Evolutionary conservation across 495 filamentous ascomycete genomes (phyloP), one percentile per base, ranked within the genome.

Genomic region (Aspergillus ellipticus): DNA sequence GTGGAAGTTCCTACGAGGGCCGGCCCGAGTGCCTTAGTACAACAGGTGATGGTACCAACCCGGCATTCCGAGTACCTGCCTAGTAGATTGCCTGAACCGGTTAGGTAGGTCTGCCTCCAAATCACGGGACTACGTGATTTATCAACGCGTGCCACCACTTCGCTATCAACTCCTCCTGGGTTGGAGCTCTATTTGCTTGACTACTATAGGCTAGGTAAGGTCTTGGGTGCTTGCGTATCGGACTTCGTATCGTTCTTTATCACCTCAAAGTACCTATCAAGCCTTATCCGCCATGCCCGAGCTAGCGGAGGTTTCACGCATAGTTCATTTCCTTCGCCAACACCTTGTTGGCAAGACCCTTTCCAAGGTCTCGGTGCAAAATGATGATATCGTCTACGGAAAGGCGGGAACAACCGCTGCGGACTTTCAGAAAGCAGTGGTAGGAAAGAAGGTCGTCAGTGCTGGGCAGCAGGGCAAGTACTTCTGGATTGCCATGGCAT

Each of bases 401-500:
- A 96, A 96, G 73, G 90, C 83, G 9, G 90, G 90, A 22, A 94
- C 89, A 1, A 88, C 79, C 26, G 88, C 84, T 0, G 64, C 80
- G 0, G 85, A 85, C 35, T 89, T 98, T 63, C 75, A 87, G 51
- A 78, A 81, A 35, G 85, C 86, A 3, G 73, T 97, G 66, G 79
- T 79, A 8, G 91, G 90, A 3, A 93, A 90, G 69, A 91, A 84
- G 57, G 75, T 96, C 4, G 59, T 85, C 7, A 84, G 83, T 53
- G 87, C 89, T 3, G 85, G 85, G 0, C 89, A 87, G 55, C 93
- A 96, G 67, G 93, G 93, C 17, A 98, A 97, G 80, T 97, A 97
- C 65, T 96, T 97, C 67, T 98, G 94, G 88, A 79, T 88, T 35
- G 73, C 79, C 42, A 87, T 89, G 81, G 78, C 79, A 21, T 82